Conservation (phyloP, 2,329 filamentous ascomycete species). For the Ophiostoma australiae region DNA sequence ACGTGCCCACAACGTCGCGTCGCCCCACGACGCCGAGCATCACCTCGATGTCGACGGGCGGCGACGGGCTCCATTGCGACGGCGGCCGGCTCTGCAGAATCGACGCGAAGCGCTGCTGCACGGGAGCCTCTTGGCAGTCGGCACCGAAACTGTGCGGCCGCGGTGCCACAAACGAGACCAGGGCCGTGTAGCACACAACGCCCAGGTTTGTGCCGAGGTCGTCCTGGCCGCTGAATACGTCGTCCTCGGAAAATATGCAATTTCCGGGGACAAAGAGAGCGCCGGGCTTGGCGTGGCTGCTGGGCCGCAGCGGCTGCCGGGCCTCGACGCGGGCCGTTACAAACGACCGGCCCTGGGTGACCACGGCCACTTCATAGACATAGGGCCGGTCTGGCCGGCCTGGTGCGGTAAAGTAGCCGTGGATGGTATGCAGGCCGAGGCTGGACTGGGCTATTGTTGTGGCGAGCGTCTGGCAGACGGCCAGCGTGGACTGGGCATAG, state of each 20-base stretch:
- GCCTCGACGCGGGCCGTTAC: slow-evolving; percentile 47
- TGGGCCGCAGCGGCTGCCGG: slow-evolving; percentile 43
- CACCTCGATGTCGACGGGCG: slow-evolving; percentile 44
- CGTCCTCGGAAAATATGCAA: slow-evolving; percentile 36
- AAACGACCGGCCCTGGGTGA: slow-evolving; percentile 46
- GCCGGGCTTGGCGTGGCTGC: slow-evolving; percentile 34
- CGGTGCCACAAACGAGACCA: slow-evolving; percentile 49
- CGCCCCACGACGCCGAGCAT: slow-evolving; percentile 38
- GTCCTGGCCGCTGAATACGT: slow-evolving; percentile 32
- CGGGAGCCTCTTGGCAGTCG: slow-evolving; percentile 39
- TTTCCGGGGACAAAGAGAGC: slow-evolving; percentile 16
- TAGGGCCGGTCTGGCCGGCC: slow-evolving; percentile 49
- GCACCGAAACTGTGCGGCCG: slow-evolving; percentile 35
- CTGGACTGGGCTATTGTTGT: slow-evolving; percentile 19
- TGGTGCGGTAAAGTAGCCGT: slow-evolving; percentile 50
- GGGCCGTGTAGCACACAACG: slow-evolving; percentile 46
- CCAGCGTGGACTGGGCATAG: slow-evolving; percentile 41
- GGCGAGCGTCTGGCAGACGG: slow-evolving; percentile 35
- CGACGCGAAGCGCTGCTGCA: slow-evolving; percentile 41
- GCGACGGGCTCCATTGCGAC: slow-evolving; percentile 42
- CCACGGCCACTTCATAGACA: slow-evolving; percentile 45
- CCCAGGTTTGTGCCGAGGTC: slow-evolving; percentile 35
- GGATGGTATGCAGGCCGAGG: slow-evolving; percentile 39
- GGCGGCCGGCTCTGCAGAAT: slow-evolving; percentile 39
- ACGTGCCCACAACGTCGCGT: slow-evolving; percentile 39